Evolutionary conservation across 2,329 filamentous ascomycete species (phyloP).

Genomic region (Colletotrichum sidae): DNA sequence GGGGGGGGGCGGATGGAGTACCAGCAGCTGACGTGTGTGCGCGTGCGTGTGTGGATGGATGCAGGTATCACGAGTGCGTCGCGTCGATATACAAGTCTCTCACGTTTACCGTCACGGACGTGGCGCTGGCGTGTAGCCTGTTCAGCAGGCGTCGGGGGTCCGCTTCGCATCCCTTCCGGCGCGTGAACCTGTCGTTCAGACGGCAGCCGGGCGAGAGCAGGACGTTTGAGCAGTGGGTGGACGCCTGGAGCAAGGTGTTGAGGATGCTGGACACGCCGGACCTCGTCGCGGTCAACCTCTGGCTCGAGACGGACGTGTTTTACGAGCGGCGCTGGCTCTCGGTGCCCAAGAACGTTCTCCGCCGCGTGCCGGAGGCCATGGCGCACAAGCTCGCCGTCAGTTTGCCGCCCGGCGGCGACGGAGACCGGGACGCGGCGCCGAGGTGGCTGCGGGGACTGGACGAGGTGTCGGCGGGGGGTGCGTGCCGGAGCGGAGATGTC

Average conservation of each 20-base stretch:
- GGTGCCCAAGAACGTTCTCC: conserved; percentile 23
- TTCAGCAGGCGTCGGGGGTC: conserved; percentile 3
- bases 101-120: conserved; percentile 29
- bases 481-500: conserved; percentile 7
- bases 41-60: no score
- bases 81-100: conserved; percentile 18
- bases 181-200: conserved; percentile 25
- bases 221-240: conserved; percentile 24
- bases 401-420: conserved; percentile 28
- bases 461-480: conserved; percentile 1
- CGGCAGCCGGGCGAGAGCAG: conserved; percentile 16
- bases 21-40: not conserved
- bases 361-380: conserved; percentile 27
- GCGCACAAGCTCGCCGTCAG: conserved; percentile 32
- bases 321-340: conserved; percentile 34
- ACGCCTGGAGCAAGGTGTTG: conserved; percentile 22
- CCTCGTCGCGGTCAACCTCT: conserved; percentile 12
- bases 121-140: conserved; percentile 15
- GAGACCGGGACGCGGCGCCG: conserved; percentile 17
- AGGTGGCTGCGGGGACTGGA: conserved; percentile 11
- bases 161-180: conserved; percentile 16
- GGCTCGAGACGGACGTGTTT: conserved; percentile 30
- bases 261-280: conserved; percentile 15
- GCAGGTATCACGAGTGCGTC: conserved; percentile 20
- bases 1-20: no score